Percentiles rank a stretch among this genome's conserved stretches.
Evolutionary conservation across 306 rosid species (phyloP).

Genomic region (Dalbergia cochinchinensis): DNA sequence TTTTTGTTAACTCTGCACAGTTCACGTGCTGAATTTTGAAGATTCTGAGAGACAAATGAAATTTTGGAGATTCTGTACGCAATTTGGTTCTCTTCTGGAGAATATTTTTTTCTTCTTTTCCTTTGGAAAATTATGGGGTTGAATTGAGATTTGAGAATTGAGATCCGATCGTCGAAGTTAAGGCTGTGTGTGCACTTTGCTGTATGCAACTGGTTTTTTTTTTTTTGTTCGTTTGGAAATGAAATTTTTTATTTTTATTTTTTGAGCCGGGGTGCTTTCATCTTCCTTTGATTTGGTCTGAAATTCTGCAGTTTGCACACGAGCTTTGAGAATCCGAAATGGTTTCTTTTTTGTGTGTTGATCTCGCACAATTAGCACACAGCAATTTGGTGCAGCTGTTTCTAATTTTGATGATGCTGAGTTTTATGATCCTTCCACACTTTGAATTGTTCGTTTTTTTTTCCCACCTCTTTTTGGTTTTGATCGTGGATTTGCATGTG

Average conservation of each 20-base stretch:
- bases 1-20: conserved; percentile 37
- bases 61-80: conserved; percentile 23
- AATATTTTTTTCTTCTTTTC: conserved; percentile 26
- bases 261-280: conserved; percentile 26
- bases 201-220: conserved; percentile 24
- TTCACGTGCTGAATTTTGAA: conserved; percentile 45
- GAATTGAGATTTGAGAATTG: conserved; percentile 45
- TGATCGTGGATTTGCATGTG: conserved; percentile 38
- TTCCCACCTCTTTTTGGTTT: background rate
- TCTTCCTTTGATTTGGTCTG: conserved; percentile 5
- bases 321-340: conserved; percentile 21
- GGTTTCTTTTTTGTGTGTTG: conserved; percentile 27
- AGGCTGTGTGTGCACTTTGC: background rate
- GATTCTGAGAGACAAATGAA: conserved; percentile 9
- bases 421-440: conserved; percentile 31
- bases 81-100: conserved; percentile 33
- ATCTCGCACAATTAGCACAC: conserved; percentile 41
- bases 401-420: conserved; percentile 23
- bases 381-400: background rate
- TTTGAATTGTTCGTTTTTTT: background rate
- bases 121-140: conserved; percentile 27
- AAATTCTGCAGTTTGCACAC: background rate
- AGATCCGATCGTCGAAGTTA: conserved; percentile 52
- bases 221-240: conserved; percentile 32
- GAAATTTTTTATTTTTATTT: conserved; percentile 9